Evolutionary conservation across 192 early-diverging fungal species (phyloP).

Genomic region (Jimgerdemannia lactiflua): DNA sequence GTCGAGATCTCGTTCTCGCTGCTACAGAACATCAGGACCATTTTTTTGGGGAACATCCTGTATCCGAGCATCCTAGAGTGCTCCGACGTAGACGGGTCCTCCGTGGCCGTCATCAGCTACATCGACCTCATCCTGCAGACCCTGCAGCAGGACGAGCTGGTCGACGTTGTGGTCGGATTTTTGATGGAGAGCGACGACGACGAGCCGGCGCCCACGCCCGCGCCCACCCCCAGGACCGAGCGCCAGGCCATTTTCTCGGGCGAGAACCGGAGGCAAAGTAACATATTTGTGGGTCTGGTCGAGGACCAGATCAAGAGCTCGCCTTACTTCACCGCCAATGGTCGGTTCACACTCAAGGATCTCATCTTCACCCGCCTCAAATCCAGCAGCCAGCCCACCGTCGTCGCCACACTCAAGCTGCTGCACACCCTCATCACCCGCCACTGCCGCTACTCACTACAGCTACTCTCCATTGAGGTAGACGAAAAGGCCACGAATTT

Average conservation of each 20-base stretch:
- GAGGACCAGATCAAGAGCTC: conserved; percentile 35
- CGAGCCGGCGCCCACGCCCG: conserved; percentile 13
- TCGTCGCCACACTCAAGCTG: conserved; percentile 80
- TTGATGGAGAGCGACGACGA: conserved; percentile 65
- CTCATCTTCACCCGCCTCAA: conserved; percentile 85
- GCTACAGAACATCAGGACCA: conserved; percentile 63
- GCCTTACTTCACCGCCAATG: conserved; percentile 48
- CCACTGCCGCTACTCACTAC: conserved; percentile 76
- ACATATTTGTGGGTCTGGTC: conserved; percentile 45
- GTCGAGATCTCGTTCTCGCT: conserved; percentile 55
- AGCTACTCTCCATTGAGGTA: conserved; percentile 71
- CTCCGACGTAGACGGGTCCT: conserved; percentile 90
- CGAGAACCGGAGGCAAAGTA: conserved; percentile 1
- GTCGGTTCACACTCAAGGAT: conserved; percentile 73
- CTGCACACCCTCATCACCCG: conserved; percentile 69
- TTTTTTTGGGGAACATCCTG: conserved; percentile 85
- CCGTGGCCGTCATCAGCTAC: conserved; percentile 87
- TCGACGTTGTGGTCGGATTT: conserved; percentile 72
- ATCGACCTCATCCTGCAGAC: conserved; percentile 79
- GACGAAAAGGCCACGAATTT: conserved; percentile 44
- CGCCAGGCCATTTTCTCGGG: not conserved
- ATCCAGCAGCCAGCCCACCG: conserved; percentile 83
- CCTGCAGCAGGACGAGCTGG: conserved; percentile 71
- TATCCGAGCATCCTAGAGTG: conserved; percentile 82
- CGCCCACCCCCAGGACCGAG: not conserved